These are phyloP conservation scores for Pichia manshurica DNA, from an alignment of 805 yeast genomes.

Conservation along the genomic window DNA sequence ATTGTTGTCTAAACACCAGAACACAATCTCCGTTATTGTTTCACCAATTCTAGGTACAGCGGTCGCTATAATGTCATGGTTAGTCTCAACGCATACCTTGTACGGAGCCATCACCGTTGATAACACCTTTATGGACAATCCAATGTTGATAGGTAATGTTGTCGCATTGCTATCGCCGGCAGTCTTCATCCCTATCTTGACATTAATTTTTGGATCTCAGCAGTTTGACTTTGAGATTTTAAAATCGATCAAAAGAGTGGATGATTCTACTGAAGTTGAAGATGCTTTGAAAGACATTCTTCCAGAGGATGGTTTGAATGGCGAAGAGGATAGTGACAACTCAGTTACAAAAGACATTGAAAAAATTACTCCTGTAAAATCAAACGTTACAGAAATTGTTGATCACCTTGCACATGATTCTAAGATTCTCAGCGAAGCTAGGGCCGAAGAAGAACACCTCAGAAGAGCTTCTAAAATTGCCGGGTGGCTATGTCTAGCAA, in stretches of 20 bases:
- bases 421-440: conserved; percentile 20
- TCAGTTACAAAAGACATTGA: conserved; percentile 19
- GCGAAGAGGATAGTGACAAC: conserved; percentile 24
- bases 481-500: conserved; percentile 49
- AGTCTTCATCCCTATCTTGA: conserved; percentile 59
- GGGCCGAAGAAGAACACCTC: conserved; percentile 49
- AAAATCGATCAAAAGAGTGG: conserved; percentile 57
- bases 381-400: conserved; percentile 28
- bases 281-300: conserved; percentile 23
- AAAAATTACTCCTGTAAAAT: conserved; percentile 24
- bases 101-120: conserved; percentile 41
- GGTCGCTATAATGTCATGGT: conserved; percentile 69
- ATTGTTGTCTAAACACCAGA: conserved; percentile 58
- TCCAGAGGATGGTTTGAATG: neutral
- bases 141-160: conserved; percentile 86
- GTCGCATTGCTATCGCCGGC: conserved; percentile 74
- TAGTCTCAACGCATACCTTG: conserved; percentile 41
- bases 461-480: conserved; percentile 57
- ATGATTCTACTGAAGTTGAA: conserved; percentile 61
- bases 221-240: conserved; percentile 68
- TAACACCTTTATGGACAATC: conserved; percentile 70
- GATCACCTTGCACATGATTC: conserved; percentile 19
- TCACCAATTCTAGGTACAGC: conserved; percentile 78
- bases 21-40: conserved; percentile 58
- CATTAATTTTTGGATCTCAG: conserved; percentile 59